Base-by-base conservation (phyloP, 179 eudicot species). In the Silene noctiflora region DNA sequence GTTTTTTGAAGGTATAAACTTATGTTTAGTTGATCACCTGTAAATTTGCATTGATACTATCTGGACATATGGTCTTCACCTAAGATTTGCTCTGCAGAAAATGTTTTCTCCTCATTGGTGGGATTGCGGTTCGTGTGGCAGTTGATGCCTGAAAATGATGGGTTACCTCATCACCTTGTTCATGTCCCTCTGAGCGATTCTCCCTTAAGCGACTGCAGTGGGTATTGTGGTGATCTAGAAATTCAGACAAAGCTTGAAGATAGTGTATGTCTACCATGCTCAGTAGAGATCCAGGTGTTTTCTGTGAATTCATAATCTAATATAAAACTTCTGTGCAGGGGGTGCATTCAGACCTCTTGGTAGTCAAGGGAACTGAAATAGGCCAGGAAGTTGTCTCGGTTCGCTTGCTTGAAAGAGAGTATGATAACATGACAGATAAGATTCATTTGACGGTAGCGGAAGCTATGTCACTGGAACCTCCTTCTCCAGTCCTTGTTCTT, bases 381-480 rank as follows among this genome's bases (percentile, higher is more conserved):
- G 98, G 98, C 56, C 97, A 85, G 78, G 96, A 90, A 83, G 79
- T 71, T 83, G 98, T 94, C 80, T 90, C 88, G 53, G 98, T 90
- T 67, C 89, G 85, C 71, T 79, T 94, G 90, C 76, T 80, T 75
- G 98, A 94, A 85, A 87, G 92, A 63, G 82, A 83, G 33, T 74
- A 88, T 72, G 87, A 77, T 53, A 75, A 80, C 73, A 75, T 89
- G 90, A 83, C 74, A 35, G 97, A 94, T 86, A 82, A 82, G 83
- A 92, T 94, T 82, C 82, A 80, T 55, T 82, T 94, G 77, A 94
- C 98, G 78, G 97, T 94, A 68, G 98, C 96, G 48, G 98, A 94
- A 87, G 98, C 98, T 72, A 92, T 92, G 89, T 89, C 91, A 78
- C 89, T 94, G 31, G 91, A 92, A 78, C 98, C 98, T 76, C 92